These are phyloP conservation scores for Davidsoniella virescens DNA, from an alignment of 2,329 filamentous ascomycete genomes.

Conservation along the genomic window DNA sequence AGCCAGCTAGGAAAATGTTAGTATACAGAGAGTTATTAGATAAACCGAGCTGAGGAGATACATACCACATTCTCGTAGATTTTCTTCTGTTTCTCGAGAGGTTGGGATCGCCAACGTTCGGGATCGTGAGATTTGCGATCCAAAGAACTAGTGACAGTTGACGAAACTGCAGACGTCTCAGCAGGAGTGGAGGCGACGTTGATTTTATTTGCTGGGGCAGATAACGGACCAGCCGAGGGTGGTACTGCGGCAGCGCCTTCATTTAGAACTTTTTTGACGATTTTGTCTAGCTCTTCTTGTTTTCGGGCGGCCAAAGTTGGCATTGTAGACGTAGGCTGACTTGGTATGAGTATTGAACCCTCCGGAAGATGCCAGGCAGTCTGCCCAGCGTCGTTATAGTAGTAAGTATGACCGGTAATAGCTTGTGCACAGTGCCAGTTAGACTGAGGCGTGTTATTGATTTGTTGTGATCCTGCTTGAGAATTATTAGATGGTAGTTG, in stretches of 20 bases:
- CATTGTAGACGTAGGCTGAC: slow-evolving; percentile 35
- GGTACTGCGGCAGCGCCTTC: slow-evolving; percentile 20
- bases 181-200: no score
- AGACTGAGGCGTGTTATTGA: slow-evolving; percentile 34
- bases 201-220: no score
- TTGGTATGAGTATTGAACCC: slow-evolving; percentile 38
- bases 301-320: slow-evolving; percentile 46
- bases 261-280: slow-evolving; percentile 71
- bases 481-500: not conserved
- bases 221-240: no score
- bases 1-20: slow-evolving; percentile 41
- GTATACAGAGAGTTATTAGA: not conserved
- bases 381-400: slow-evolving; percentile 61
- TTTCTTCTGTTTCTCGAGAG: slow-evolving; percentile 81
- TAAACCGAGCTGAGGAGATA: slow-evolving; percentile 12
- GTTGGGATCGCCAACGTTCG: not conserved
- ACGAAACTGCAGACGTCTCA: no score
- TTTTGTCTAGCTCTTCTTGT: slow-evolving; percentile 63
- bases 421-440: slow-evolving; percentile 75
- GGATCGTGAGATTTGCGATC: no score
- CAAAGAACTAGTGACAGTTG: no score
- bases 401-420: slow-evolving; percentile 59
- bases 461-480: slow-evolving; percentile 1
- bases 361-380: slow-evolving; percentile 67
- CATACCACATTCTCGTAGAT: slow-evolving; percentile 85